Conservation (phyloP, 306 rosid genomes). For the Acacia acuminata region DNA sequence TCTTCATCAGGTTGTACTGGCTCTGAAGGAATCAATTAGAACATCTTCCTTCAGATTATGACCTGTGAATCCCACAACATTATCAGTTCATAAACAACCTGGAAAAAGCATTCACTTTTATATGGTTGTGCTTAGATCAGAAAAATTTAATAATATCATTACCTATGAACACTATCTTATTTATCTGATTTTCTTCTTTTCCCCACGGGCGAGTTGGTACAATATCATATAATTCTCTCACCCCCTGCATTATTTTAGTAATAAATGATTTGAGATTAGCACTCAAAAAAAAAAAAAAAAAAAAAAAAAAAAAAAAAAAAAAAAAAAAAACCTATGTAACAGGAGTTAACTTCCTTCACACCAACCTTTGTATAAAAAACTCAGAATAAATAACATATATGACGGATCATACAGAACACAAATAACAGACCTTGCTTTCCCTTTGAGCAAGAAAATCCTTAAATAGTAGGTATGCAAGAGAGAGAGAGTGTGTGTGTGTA, state of each 20-base stretch:
- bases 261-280: slow-evolving; percentile 2
- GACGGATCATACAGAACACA: neutral
- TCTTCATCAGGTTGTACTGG: slow-evolving; percentile 18
- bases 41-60: slow-evolving; percentile 53
- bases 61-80: slow-evolving; percentile 37
- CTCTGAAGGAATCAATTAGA: slow-evolving; percentile 41
- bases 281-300: too few species aligned
- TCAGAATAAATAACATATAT: neutral
- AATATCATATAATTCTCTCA: slow-evolving; percentile 82
- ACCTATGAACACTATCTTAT: slow-evolving; percentile 94
- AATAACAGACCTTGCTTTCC: neutral
- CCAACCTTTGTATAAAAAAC: neutral
- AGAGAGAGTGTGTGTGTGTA: too few species aligned
- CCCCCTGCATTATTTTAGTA: slow-evolving; percentile 63
- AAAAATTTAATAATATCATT: slow-evolving; percentile 3
- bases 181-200: slow-evolving; percentile 60
- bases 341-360: slow-evolving; percentile 5
- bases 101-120: neutral
- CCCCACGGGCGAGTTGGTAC: slow-evolving; percentile 87
- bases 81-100: slow-evolving; percentile 18
- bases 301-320: too few species aligned
- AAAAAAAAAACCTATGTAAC: neutral
- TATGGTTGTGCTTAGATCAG: slow-evolving; percentile 2
- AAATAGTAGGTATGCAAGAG: neutral
- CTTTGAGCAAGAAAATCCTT: neutral